Percentiles rank a stretch among this genome's conserved stretches.
These are phyloP conservation scores for Phytophthora melonis DNA, from an alignment of 352 stramenopile genomes.

Conservation along the genomic window DNA sequence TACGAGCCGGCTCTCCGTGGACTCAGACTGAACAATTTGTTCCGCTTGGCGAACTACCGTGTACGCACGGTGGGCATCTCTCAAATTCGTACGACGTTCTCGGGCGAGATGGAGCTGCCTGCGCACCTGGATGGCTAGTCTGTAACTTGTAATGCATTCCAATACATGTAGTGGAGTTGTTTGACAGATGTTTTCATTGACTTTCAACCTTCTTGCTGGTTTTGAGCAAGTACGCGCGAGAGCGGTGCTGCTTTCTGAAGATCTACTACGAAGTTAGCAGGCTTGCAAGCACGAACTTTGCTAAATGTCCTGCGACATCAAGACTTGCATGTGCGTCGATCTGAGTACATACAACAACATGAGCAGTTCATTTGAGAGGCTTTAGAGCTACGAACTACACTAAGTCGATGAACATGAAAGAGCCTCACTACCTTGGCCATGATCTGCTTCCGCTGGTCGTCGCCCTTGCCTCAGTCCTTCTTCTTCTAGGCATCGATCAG, in stretches of 20 bases:
- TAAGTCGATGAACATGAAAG: not conserved
- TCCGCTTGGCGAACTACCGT: not conserved
- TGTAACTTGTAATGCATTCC: not conserved
- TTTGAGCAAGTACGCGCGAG: not conserved
- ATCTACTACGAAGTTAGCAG: not conserved
- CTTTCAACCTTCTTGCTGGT: not conserved
- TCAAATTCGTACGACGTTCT: not conserved
- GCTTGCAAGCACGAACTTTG: not conserved
- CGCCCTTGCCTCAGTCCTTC: not conserved
- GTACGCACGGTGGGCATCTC: not conserved
- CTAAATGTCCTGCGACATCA: no score
- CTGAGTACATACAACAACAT: not conserved
- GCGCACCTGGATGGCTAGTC: not conserved
- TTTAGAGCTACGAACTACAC: not conserved
- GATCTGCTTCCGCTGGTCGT: not conserved
- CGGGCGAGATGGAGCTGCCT: not conserved
- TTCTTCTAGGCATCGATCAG: not conserved
- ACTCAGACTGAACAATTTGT: not conserved
- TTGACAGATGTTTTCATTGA: not conserved
- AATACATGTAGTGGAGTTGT: not conserved
- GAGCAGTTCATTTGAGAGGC: not conserved
- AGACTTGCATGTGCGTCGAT: not conserved
- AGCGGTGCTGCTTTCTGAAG: not conserved
- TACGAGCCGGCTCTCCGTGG: not conserved
- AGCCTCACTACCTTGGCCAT: not conserved